Evolutionary conservation across 495 filamentous ascomycete species (phyloP).

Genomic region (Xylaria scruposa): DNA sequence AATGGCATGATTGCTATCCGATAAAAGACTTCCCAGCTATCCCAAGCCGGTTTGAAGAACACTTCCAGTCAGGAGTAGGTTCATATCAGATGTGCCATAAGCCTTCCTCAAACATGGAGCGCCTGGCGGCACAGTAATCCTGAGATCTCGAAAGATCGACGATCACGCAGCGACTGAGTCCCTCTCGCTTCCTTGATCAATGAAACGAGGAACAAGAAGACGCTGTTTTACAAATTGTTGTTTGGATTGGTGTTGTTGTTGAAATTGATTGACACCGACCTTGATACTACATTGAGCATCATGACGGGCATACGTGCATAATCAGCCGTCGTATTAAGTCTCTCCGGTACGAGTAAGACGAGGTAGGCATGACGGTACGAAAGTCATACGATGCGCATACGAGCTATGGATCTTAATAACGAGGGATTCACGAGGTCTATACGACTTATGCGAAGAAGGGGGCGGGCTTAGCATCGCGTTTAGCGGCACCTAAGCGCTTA

Average conservation of each 20-base stretch:
- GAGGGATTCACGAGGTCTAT: not conserved
- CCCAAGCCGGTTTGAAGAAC: not conserved
- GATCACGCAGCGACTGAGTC: not conserved
- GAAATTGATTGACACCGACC: not conserved
- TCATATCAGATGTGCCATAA: not conserved
- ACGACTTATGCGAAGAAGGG: slow-evolving; percentile 8
- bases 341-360: not conserved
- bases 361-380: not conserved
- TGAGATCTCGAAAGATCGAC: not conserved
- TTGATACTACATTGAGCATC: not conserved
- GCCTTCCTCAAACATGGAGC: not conserved
- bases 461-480: not conserved
- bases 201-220: not conserved
- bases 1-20: not conserved
- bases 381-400: slow-evolving; percentile 10
- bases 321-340: not conserved
- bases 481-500: not conserved
- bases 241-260: not conserved
- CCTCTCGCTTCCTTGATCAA: not conserved
- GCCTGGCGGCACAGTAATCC: not conserved
- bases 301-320: not conserved
- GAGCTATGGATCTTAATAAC: slow-evolving; percentile 18
- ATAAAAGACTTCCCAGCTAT: not conserved
- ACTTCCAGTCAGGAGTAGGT: not conserved
- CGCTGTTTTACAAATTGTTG: not conserved